phyloP scores from a whole-genome alignment of 306 rosid genomes.

The Mimosa pudica region DNA sequence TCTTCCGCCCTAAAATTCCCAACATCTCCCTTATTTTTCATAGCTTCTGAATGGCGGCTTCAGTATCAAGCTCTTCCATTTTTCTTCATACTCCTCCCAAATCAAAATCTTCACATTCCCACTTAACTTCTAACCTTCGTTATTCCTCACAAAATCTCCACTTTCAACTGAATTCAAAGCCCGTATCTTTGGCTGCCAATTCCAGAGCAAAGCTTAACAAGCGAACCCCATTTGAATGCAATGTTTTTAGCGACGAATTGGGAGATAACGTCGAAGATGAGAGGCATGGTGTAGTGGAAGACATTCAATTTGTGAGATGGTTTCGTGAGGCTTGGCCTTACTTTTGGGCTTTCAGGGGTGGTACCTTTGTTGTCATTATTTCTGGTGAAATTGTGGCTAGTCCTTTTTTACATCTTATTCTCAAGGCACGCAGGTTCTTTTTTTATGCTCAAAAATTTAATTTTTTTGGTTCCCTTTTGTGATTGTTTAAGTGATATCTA shows the following conservation, averaged over 20 bases:
- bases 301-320: constrained; percentile 83
- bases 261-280: constrained; percentile 47
- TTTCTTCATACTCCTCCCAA: constrained; percentile 32
- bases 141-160: constrained; percentile 25
- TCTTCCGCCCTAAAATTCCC: background rate
- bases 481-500: background rate
- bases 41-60: constrained; percentile 49
- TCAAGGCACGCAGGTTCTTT: constrained; percentile 69
- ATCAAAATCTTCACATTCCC: constrained; percentile 10
- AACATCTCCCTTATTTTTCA: background rate
- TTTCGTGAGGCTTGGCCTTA: constrained; percentile 97
- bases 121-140: background rate
- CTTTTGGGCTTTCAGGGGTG: constrained; percentile 80
- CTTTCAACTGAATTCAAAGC: constrained; percentile 12
- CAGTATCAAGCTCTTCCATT: constrained; percentile 30
- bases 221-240: constrained; percentile 27
- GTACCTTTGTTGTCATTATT: constrained; percentile 77
- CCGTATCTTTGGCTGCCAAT: constrained; percentile 12
- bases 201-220: constrained; percentile 23
- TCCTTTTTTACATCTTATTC: constrained; percentile 71
- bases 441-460: background rate
- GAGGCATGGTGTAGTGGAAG: constrained; percentile 57
- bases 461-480: constrained; percentile 9
- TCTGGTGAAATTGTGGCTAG: constrained; percentile 83
- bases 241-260: constrained; percentile 34